phyloP scores from a whole-genome alignment of 2,329 filamentous ascomycete species.

The Diplodia intermedia region DNA sequence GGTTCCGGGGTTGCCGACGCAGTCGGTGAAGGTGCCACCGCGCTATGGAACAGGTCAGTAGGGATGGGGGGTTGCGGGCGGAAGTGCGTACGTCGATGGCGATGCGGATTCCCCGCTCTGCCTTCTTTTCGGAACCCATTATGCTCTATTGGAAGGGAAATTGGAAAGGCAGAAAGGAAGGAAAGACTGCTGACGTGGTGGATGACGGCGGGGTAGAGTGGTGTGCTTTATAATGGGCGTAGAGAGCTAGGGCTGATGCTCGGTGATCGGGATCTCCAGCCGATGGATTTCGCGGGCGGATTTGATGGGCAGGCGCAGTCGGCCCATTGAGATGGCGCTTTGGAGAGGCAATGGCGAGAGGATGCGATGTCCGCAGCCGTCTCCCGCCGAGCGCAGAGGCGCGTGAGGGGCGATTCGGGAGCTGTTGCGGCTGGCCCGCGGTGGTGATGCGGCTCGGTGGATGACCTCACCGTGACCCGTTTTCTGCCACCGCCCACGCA shows the following conservation, averaged over 20 bases:
- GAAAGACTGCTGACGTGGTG: not conserved
- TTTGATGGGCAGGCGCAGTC: not conserved
- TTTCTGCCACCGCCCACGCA: conserved; percentile 20
- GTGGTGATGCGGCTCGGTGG: not conserved
- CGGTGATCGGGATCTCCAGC: conserved; percentile 32
- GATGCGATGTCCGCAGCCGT: no score
- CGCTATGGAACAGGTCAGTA: conserved; percentile 56
- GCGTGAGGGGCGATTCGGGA: not conserved
- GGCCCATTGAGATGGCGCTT: not conserved
- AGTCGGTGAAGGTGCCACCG: conserved; percentile 92
- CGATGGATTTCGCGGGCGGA: conserved; percentile 7
- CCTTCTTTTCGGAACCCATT: conserved; percentile 29
- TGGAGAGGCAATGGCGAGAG: not conserved
- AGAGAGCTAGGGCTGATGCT: conserved; percentile 5
- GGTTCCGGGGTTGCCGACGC: conserved; percentile 78
- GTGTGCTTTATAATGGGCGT: conserved; percentile 7
- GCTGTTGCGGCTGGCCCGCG: not conserved
- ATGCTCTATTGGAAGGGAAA: not conserved
- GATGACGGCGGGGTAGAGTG: not conserved
- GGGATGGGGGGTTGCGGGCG: not conserved
- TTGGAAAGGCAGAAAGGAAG: not conserved
- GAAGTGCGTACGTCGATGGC: conserved; percentile 63
- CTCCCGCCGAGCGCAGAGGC: not conserved
- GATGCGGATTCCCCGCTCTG: conserved; percentile 70
- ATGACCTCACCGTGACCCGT: conserved; percentile 11